Percentiles rank a stretch among this genome's conserved stretches.
These are phyloP conservation scores for Colletotrichum somersetense DNA, from an alignment of 2,329 filamentous ascomycete species.

Conservation along the genomic window DNA sequence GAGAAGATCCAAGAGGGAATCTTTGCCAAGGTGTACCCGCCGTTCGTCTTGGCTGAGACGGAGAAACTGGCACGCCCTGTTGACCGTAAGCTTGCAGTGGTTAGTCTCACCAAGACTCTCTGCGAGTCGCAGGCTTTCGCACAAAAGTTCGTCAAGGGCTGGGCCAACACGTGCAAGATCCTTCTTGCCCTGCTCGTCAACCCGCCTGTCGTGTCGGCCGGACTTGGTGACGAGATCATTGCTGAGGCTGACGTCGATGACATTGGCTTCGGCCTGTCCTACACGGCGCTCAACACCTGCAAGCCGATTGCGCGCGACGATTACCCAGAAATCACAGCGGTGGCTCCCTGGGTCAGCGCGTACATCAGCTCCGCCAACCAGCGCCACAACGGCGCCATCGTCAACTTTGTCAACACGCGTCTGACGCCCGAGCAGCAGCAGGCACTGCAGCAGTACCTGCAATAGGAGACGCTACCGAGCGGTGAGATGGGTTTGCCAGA, in stretches of 20 bases:
- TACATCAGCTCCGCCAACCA: constrained; percentile 84
- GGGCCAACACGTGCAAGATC: constrained; percentile 90
- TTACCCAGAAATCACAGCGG: constrained; percentile 86
- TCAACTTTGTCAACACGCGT: constrained; percentile 77
- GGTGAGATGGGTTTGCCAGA: constrained; percentile 31
- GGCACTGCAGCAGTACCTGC: constrained; percentile 65
- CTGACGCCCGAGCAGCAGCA: constrained; percentile 72
- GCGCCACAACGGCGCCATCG: constrained; percentile 78
- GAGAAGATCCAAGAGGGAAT: constrained; percentile 83
- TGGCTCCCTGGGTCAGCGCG: constrained; percentile 85
- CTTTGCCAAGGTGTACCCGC: constrained; percentile 88
- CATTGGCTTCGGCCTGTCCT: constrained; percentile 93
- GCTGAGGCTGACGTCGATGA: constrained; percentile 94
- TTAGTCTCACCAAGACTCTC: constrained; percentile 93
- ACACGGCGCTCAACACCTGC: constrained; percentile 93
- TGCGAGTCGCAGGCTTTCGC: constrained; percentile 89
- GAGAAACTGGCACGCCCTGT: constrained; percentile 88
- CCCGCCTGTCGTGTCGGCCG: constrained; percentile 76
- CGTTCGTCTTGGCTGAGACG: constrained; percentile 88
- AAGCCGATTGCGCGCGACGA: constrained; percentile 80
- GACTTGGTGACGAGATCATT: constrained; percentile 80
- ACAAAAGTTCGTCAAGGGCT: constrained; percentile 86
- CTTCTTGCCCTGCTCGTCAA: constrained; percentile 91
- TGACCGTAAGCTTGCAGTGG: constrained; percentile 92
- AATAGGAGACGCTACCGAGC: constrained; percentile 47